Conservation (phyloP, 2,329 filamentous ascomycete genomes). For the Shiraia sp. region DNA sequence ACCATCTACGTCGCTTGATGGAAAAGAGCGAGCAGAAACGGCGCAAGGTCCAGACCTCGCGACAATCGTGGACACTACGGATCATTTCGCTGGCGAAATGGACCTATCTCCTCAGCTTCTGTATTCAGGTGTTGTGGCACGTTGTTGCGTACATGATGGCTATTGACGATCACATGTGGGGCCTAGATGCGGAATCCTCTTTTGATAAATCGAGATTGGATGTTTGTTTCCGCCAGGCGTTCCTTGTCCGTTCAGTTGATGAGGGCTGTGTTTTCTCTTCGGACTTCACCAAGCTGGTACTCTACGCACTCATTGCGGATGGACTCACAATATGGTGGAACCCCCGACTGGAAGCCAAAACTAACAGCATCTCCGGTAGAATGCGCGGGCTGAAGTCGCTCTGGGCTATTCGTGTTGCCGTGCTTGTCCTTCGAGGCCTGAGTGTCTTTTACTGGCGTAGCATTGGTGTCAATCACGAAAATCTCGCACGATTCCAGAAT, state of each 20-base stretch:
- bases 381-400: slow-evolving; percentile 65
- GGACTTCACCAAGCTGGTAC: slow-evolving; percentile 17
- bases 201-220: slow-evolving; percentile 10
- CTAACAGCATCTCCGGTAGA: slow-evolving; percentile 57
- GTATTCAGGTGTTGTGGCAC: slow-evolving; percentile 44
- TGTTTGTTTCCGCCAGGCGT: slow-evolving; percentile 27
- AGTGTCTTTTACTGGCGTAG: slow-evolving; percentile 38
- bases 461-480: slow-evolving; percentile 18
- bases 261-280: slow-evolving; percentile 33
- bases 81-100: slow-evolving; percentile 50
- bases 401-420: slow-evolving; percentile 67
- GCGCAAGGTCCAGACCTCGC: slow-evolving; percentile 27
- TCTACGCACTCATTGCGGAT: slow-evolving; percentile 52
- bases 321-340: slow-evolving; percentile 69
- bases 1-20: slow-evolving; percentile 75
- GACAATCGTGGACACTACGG: slow-evolving; percentile 51
- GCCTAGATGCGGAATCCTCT: background rate
- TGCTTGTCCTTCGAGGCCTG: slow-evolving; percentile 59
- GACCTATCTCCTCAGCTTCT: slow-evolving; percentile 46
- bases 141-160: slow-evolving; percentile 24
- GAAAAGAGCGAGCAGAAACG: slow-evolving; percentile 54
- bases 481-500: slow-evolving; percentile 45
- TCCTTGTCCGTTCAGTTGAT: slow-evolving; percentile 21
- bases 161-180: slow-evolving; percentile 10
- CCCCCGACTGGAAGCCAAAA: slow-evolving; percentile 65